Evolutionary conservation across 148 eudicot species (phyloP), one percentile per base, ranked within the genome.

Genomic region (Persicaria maculosa): DNA sequence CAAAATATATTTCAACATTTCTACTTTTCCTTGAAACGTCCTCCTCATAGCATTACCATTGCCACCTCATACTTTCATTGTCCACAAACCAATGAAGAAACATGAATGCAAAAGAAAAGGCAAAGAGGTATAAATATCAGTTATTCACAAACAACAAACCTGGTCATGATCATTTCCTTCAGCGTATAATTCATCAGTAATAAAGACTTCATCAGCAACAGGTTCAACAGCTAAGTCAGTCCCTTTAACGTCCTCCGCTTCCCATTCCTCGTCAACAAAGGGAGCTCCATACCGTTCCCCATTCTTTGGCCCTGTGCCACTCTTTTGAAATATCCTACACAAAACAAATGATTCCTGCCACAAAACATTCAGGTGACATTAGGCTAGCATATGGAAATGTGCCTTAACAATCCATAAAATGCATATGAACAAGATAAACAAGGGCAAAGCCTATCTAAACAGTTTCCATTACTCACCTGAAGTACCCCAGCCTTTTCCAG

Each of bases 211-310:
- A 53, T 81, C 89, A 61, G 81, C 85, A 61, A 65, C 77, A 78
- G 81, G 86, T 54, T 77, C 77, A 19, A 83, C 83, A 67, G 88
- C 88, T 15, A 65, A 65, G 25, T 81, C 74, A 71, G 77, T 59
- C 72, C 54, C 87, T 58, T 75, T 77, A 43, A 20, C 45, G 43
- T 83, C 85, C 59, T 88, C 88, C 44, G 82, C 82, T 64, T 92
- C 97, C 99, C 97, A 92, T 79, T 96, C 99, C 80, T 89, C 97
- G 78, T 96, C 99, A 67, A 85, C 77, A 75, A 96, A 84, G 50
- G 99, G 94, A 6, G 99, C 99, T 52, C 99, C 99, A 76, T 92
- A 92, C 72, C 85, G 84, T 81, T 92, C 99, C 54, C 99, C 99
- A 64, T 96, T 96, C 84, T 96, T 96, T 19, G 99, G 99, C 40